Base-by-base conservation (phyloP, 2,329 filamentous ascomycete species). In the Trichoderma endophyticum region DNA sequence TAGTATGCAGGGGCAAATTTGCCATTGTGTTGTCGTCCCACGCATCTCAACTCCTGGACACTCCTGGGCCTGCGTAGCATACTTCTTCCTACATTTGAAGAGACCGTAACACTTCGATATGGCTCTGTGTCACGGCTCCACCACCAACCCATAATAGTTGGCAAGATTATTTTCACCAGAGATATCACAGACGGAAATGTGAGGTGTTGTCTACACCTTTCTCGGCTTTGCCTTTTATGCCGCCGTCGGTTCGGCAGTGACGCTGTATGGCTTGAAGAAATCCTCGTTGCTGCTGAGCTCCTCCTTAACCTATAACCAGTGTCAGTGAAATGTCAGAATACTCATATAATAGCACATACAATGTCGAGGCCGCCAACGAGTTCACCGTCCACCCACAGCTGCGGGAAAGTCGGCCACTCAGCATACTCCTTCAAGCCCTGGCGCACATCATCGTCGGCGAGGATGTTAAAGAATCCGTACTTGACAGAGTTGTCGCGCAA, bases 401-500 rank as follows among this genome's bases (percentile, higher is more conserved):
- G 96, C 24, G 96, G 96, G 83, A 94, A 99, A 0, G 96, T 99
- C 11, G 96, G 96, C 96, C 96, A 99, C 74, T 98, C 96, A n/a
- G 94, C 94, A 81, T 91, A 98, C 83, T 96, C 93, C 87, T 99
- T 99, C 79, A 99, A 84, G 0, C 96, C 96, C 84, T 98, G 95
- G 73, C 96, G 89, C 62, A 99, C 96, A 82, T 98, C 95, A 78
- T 99, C 95, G 80, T 99, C 96, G 74, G 96, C 96, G 77, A 99
- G 83, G 75, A 99, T 99, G 81, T 99, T 98, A 86, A 99, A 99
- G 86, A 99, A 99, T 24, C 96, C 96, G 81, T 98, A 99, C 81
- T 97, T 94, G 73, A 99, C 92, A 64, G 92, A 92, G 79, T 94
- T 91, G 83, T 98, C 95, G 67, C 96, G 89, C 77, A 99, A 84